Evolutionary conservation across 495 filamentous ascomycete genomes (phyloP).

Genomic region (Aspergillus wentii): DNA sequence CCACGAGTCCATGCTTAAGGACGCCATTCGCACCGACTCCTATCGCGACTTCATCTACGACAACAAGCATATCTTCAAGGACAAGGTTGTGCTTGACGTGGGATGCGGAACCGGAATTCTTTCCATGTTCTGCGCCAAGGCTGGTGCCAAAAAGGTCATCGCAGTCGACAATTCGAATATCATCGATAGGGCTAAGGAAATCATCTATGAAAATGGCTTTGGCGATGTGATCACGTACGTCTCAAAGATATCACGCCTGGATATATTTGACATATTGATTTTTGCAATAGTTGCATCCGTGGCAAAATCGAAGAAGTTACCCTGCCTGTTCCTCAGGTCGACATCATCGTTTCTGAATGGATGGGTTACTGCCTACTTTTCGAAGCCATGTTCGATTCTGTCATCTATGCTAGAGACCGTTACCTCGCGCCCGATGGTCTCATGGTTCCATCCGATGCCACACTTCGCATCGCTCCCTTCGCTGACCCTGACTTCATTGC

Average conservation of each 20-base stretch:
- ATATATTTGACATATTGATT: constrained; percentile 6
- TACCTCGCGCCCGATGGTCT: constrained; percentile 74
- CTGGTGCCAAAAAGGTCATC: constrained; percentile 85
- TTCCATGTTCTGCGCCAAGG: constrained; percentile 89
- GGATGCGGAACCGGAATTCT: constrained; percentile 91
- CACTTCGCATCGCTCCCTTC: constrained; percentile 78
- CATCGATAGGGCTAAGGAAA: constrained; percentile 81
- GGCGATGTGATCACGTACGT: constrained; percentile 69
- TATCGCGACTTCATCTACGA: constrained; percentile 71
- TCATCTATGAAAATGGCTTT: constrained; percentile 76
- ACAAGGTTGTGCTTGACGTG: constrained; percentile 87
- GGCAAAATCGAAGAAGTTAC: constrained; percentile 91
- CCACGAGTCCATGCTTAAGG: constrained; percentile 89
- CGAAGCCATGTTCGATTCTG: constrained; percentile 93
- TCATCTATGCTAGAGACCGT: constrained; percentile 80
- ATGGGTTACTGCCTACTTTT: constrained; percentile 95
- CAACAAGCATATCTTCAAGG: constrained; percentile 86
- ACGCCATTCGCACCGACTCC: constrained; percentile 59
- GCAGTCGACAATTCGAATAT: constrained; percentile 93
- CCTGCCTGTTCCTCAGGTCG: constrained; percentile 75
- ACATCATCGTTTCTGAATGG: constrained; percentile 96
- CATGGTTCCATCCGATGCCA: constrained; percentile 89
- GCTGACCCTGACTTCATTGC: constrained; percentile 77
- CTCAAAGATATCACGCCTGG: no score
- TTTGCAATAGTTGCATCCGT: constrained; percentile 58